These are phyloP conservation scores for Spathaspora sp. DNA, from an alignment of 805 yeast genomes.

Conservation along the genomic window DNA sequence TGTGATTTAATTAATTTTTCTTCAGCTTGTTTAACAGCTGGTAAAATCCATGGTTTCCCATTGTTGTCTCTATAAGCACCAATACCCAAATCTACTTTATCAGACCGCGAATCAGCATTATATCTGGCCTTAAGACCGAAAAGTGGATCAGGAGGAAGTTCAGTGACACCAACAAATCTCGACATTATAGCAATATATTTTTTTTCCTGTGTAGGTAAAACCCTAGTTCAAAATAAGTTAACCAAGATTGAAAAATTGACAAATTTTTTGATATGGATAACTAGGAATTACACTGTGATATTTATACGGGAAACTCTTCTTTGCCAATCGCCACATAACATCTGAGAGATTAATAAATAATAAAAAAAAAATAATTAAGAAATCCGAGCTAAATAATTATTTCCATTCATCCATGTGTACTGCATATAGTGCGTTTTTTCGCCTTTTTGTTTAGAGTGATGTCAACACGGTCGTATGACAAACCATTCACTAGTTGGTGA, in stretches of 20 bases:
- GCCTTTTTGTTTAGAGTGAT: background rate
- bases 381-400: background rate
- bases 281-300: too few relatives aligned
- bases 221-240: too few relatives aligned
- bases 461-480: conserved; percentile 2
- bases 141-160: conserved; percentile 81
- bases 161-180: conserved; percentile 48
- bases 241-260: too few relatives aligned
- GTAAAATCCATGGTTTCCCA: conserved; percentile 71
- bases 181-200: conserved; percentile 20
- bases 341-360: too few relatives aligned
- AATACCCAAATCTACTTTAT: conserved; percentile 82
- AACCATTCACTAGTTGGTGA: background rate
- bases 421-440: background rate
- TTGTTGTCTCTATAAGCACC: conserved; percentile 73
- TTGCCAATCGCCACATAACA: too few relatives aligned
- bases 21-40: conserved; percentile 71
- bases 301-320: too few relatives aligned
- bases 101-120: conserved; percentile 50
- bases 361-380: background rate
- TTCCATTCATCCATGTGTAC: background rate
- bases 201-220: too few relatives aligned
- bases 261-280: too few relatives aligned
- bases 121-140: conserved; percentile 76
- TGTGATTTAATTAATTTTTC: conserved; percentile 53